Evolutionary conservation across 352 stramenopile species (phyloP).

Genomic region (Globisporangium emineosum): DNA sequence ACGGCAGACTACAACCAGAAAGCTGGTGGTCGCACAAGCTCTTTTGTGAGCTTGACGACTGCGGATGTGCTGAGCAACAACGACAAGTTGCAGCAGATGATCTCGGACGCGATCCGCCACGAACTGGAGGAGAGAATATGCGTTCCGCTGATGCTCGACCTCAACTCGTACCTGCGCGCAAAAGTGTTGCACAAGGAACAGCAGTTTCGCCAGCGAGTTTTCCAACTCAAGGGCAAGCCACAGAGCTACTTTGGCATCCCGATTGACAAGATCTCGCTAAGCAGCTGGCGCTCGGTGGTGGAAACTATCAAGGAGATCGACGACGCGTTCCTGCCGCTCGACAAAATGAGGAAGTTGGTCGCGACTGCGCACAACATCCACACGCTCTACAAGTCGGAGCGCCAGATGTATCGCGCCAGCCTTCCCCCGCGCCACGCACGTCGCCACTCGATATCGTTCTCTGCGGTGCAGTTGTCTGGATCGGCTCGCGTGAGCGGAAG

Average conservation of each 20-base stretch:
- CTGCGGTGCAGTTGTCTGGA: slow-evolving; percentile 11
- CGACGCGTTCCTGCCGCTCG: slow-evolving; percentile 67
- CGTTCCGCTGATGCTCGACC: slow-evolving; percentile 64
- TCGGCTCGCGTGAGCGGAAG: slow-evolving; percentile 1
- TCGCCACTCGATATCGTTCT: slow-evolving; percentile 37
- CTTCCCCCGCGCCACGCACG: slow-evolving; percentile 26
- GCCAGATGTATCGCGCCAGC: slow-evolving; percentile 38
- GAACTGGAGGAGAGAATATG: slow-evolving; percentile 82
- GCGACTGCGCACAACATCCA: slow-evolving; percentile 72
- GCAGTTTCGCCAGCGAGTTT: slow-evolving; percentile 69
- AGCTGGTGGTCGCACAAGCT: slow-evolving; percentile 43
- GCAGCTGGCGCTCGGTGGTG: slow-evolving; percentile 71
- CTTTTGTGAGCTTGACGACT: slow-evolving; percentile 60
- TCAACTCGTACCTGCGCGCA: slow-evolving; percentile 41
- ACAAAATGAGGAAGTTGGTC: slow-evolving; percentile 85
- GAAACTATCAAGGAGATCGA: slow-evolving; percentile 82
- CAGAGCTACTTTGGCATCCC: slow-evolving; percentile 83
- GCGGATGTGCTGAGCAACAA: slow-evolving; percentile 63
- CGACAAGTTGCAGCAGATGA: slow-evolving; percentile 68
- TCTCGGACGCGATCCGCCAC: slow-evolving; percentile 82
- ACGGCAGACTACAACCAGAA: slow-evolving; percentile 14
- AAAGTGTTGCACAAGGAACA: slow-evolving; percentile 67
- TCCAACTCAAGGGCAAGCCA: slow-evolving; percentile 61
- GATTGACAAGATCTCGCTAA: slow-evolving; percentile 74
- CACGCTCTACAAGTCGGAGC: slow-evolving; percentile 61